These are phyloP conservation scores for Platanthera guangdongensis DNA, from an alignment of 106 monocot species.

Conservation along the genomic window DNA sequence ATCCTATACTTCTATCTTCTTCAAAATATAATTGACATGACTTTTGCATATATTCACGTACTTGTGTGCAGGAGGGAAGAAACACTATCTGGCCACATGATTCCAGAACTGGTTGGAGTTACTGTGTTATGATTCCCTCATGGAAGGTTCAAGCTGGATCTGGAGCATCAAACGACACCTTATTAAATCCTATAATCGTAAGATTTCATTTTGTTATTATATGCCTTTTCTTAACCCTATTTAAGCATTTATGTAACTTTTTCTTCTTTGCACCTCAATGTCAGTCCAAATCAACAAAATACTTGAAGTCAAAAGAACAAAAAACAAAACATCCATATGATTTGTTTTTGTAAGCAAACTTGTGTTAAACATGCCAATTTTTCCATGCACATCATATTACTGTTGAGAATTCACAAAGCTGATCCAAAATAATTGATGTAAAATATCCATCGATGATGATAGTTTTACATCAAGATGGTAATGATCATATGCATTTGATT, in stretches of 20 bases:
- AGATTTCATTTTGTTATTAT: conserved; percentile 12
- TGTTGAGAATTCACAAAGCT: background rate
- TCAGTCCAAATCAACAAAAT: too few species aligned
- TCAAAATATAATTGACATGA: background rate
- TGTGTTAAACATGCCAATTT: background rate
- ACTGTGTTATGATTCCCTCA: conserved; percentile 64
- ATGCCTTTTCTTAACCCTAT: background rate
- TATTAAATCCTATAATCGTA: conserved; percentile 58
- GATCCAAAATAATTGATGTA: too few species aligned
- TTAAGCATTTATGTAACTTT: background rate
- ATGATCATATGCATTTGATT: too few species aligned
- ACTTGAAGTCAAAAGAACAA: background rate
- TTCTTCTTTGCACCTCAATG: background rate
- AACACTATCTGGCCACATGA: conserved; percentile 76
- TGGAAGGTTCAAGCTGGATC: conserved; percentile 50
- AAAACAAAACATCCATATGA: background rate
- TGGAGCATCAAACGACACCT: conserved; percentile 34
- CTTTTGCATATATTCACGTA: background rate
- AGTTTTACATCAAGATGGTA: too few species aligned
- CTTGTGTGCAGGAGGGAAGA: conserved; percentile 41
- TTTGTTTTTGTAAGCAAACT: background rate
- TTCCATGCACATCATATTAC: background rate
- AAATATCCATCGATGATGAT: too few species aligned
- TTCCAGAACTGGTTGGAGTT: conserved; percentile 69
- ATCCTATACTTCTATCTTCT: background rate